Conservation (phyloP, 169 alveolate genomes). For the Theileria sp. region DNA sequence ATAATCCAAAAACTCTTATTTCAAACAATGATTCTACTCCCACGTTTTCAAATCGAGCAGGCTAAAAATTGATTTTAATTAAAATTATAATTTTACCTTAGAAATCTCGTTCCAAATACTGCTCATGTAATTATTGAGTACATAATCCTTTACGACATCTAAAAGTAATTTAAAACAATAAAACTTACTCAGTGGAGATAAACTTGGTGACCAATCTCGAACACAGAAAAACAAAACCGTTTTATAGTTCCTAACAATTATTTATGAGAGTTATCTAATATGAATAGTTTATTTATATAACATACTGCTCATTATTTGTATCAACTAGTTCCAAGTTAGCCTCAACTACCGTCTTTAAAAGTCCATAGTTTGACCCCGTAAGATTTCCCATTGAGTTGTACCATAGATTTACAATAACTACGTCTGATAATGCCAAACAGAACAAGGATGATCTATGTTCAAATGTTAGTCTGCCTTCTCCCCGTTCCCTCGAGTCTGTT, state of each 20-base stretch:
- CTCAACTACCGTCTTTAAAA: conserved; percentile 85
- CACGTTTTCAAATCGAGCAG: conserved; percentile 38
- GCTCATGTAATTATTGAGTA: conserved; percentile 71
- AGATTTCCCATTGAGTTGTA: conserved; percentile 83
- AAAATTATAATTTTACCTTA: conserved; percentile 43
- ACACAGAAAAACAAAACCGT: conserved; percentile 66
- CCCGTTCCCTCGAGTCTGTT: conserved; percentile 86
- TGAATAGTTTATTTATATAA: conserved; percentile 21
- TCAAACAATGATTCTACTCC: conserved; percentile 53
- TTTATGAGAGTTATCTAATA: conserved; percentile 3
- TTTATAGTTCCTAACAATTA: conserved; percentile 9
- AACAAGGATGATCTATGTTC: conserved; percentile 87
- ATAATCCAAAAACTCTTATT: conserved; percentile 78
- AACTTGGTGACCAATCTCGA: conserved; percentile 79
- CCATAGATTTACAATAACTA: conserved; percentile 83
- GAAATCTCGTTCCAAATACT: conserved; percentile 80
- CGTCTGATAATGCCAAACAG: conserved; percentile 86
- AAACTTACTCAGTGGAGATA: conserved; percentile 68
- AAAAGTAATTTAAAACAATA: not conserved
- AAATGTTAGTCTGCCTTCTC: conserved; percentile 84
- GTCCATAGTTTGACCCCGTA: conserved; percentile 86
- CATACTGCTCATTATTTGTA: conserved; percentile 42
- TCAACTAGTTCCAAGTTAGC: conserved; percentile 80
- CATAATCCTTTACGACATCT: conserved; percentile 71
- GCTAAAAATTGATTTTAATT: conserved; percentile 29